Evolutionary conservation across 1,139 yeast species (phyloP).

Genomic region (Wickerhamomyces sp.): DNA sequence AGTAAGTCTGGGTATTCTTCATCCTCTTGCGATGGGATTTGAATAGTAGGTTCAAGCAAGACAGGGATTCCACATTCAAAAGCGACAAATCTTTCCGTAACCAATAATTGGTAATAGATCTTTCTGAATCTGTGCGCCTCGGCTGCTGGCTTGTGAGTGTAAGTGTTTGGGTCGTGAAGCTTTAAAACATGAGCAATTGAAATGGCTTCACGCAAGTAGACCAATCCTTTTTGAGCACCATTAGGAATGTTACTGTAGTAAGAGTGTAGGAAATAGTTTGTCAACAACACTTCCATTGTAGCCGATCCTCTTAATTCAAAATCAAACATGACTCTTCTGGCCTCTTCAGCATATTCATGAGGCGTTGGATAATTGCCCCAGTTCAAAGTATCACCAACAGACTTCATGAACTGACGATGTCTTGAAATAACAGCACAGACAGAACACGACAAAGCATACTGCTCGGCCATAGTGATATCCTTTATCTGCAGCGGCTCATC

Average conservation of each 20-base stretch:
- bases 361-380: slow-evolving; percentile 18
- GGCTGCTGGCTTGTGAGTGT: slow-evolving; percentile 8
- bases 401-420: slow-evolving; percentile 18
- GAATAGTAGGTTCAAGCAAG: slow-evolving; percentile 18
- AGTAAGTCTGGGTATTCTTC: slow-evolving; percentile 21
- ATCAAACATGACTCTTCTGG: slow-evolving; percentile 15
- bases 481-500: slow-evolving; percentile 2
- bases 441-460: slow-evolving; percentile 19
- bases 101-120: slow-evolving; percentile 18
- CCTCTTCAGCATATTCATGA: slow-evolving; percentile 17
- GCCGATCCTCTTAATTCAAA: slow-evolving; percentile 15
- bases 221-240: slow-evolving; percentile 12
- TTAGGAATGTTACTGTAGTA: slow-evolving; percentile 17
- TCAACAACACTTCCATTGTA: slow-evolving; percentile 11
- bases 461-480: slow-evolving; percentile 11
- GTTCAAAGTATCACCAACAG: slow-evolving; percentile 12
- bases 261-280: slow-evolving; percentile 18
- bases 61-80: slow-evolving; percentile 19
- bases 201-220: slow-evolving; percentile 19
- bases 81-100: slow-evolving; percentile 19
- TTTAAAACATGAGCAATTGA: slow-evolving; percentile 18
- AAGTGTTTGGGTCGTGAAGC: slow-evolving; percentile 16
- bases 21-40: slow-evolving; percentile 18
- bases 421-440: slow-evolving; percentile 20
- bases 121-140: slow-evolving; percentile 20